A percentile compares a stretch with the other conserved stretches of the same genome.
Conservation (phyloP, 2,329 filamentous ascomycete species). For the Exophiala sp. region DNA sequence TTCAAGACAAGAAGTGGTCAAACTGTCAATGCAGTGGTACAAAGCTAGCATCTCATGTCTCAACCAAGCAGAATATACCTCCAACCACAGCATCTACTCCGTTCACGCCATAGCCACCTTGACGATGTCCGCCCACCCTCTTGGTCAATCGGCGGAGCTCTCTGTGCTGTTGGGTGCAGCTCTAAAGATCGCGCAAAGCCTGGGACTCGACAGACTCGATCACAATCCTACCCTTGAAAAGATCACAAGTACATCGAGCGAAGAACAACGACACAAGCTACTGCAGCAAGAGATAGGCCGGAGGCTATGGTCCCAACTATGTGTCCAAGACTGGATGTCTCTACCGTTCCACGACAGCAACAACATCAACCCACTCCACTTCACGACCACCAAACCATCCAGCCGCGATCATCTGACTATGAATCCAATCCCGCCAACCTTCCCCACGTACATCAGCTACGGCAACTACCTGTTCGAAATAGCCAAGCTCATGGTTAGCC, state of each 20-base stretch:
- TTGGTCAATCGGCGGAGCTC: slow-evolving; percentile 49
- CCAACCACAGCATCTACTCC: slow-evolving; percentile 41
- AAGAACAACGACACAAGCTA: slow-evolving; percentile 9
- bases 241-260: slow-evolving; percentile 8
- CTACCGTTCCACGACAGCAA: slow-evolving; percentile 40
- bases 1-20: slow-evolving; percentile 38
- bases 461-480: slow-evolving; percentile 39
- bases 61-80: slow-evolving; percentile 46
- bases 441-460: slow-evolving; percentile 36
- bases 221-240: slow-evolving; percentile 18
- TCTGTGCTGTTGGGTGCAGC: slow-evolving; percentile 45
- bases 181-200: slow-evolving; percentile 46
- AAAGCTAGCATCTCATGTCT: slow-evolving; percentile 45
- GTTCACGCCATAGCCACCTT: slow-evolving; percentile 48
- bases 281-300: slow-evolving; percentile 35
- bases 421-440: slow-evolving; percentile 15
- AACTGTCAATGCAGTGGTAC: slow-evolving; percentile 45
- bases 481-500: slow-evolving; percentile 35
- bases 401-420: slow-evolving; percentile 37
- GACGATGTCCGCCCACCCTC: slow-evolving; percentile 49
- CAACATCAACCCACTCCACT: slow-evolving; percentile 36
- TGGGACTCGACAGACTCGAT: slow-evolving; percentile 45
- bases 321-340: slow-evolving; percentile 44
- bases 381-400: slow-evolving; percentile 34
- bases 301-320: slow-evolving; percentile 38